phyloP scores from a whole-genome alignment of 1,284 basidiomycete genomes.

The Leccinum griseonigrum region DNA sequence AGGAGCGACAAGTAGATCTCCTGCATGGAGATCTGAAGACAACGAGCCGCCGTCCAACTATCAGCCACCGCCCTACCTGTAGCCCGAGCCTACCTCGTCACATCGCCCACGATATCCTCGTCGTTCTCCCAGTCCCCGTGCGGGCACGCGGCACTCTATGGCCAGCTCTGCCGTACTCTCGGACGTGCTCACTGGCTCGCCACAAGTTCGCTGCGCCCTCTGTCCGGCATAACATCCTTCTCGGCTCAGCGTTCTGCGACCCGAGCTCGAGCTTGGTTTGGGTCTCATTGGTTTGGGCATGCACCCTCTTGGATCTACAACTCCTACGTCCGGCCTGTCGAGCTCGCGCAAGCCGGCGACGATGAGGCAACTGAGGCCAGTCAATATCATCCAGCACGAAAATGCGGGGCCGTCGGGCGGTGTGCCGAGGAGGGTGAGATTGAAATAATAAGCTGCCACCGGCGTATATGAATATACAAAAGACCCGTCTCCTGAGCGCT shows the following conservation, averaged over 20 bases:
- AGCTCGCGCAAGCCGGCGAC: constrained; percentile 46
- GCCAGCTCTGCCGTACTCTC: constrained; percentile 17
- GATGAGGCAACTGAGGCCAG: constrained; percentile 52
- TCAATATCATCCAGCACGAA: constrained; percentile 80
- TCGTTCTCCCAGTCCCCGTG: background rate
- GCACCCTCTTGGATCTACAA: background rate
- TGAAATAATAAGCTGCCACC: constrained; percentile 80
- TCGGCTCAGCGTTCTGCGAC: constrained; percentile 21
- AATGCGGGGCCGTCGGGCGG: constrained; percentile 54
- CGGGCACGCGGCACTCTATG: constrained; percentile 20
- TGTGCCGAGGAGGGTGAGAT: constrained; percentile 34
- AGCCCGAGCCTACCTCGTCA: constrained; percentile 68
- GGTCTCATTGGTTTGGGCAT: background rate
- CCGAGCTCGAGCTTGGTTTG: constrained; percentile 25
- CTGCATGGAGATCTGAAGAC: constrained; percentile 58
- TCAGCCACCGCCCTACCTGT: constrained; percentile 62
- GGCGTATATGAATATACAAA: constrained; percentile 62
- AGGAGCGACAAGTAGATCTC: constrained; percentile 45
- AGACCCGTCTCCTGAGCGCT: background rate
- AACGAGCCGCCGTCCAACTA: constrained; percentile 33
- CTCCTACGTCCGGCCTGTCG: constrained; percentile 8
- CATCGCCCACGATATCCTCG: constrained; percentile 49
- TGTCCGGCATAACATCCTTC: constrained; percentile 20
- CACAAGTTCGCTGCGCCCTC: constrained; percentile 13
- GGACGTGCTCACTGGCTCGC: constrained; percentile 18